These are phyloP conservation scores for Gaertneriomyces sp. DNA, from an alignment of 192 early-diverging fungal species.

Conservation along the genomic window DNA sequence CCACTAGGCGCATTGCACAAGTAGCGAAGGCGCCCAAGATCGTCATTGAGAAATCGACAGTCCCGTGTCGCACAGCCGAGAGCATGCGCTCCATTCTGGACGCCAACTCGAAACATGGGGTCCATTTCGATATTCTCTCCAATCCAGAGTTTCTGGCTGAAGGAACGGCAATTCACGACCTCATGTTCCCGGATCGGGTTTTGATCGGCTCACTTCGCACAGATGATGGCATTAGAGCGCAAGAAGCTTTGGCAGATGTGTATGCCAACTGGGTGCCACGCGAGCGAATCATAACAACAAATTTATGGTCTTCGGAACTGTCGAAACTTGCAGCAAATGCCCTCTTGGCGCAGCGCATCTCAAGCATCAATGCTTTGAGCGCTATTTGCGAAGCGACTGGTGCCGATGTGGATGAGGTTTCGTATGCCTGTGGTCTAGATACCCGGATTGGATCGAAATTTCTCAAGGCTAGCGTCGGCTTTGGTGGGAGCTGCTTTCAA, in stretches of 20 bases:
- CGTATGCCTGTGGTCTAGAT: conserved; percentile 85
- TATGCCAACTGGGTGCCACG: conserved; percentile 83
- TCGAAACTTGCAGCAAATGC: conserved; percentile 94
- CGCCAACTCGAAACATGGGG: conserved; percentile 62
- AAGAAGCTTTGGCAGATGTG: conserved; percentile 68
- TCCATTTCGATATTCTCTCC: conserved; percentile 81
- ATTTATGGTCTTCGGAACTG: conserved; percentile 92
- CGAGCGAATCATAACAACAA: conserved; percentile 84
- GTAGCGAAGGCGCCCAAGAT: conserved; percentile 79
- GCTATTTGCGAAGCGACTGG: conserved; percentile 91
- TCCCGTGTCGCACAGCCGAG: conserved; percentile 87
- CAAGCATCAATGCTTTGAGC: conserved; percentile 83
- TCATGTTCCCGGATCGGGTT: conserved; percentile 83
- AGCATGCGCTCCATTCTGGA: conserved; percentile 80
- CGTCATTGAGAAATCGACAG: conserved; percentile 92
- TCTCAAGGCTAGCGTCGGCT: conserved; percentile 86
- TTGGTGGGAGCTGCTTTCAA: conserved; percentile 94
- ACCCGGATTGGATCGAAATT: conserved; percentile 84
- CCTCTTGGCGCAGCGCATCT: conserved; percentile 89
- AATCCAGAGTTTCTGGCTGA: conserved; percentile 97
- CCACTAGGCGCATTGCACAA: conserved; percentile 77
- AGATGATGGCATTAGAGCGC: conserved; percentile 68
- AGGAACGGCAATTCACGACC: conserved; percentile 81
- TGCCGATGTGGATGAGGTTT: conserved; percentile 85
- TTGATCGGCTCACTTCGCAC: conserved; percentile 80